Evolutionary conservation across 2,329 filamentous ascomycete species (phyloP).

Genomic region (Hymenoscyphus repandus): DNA sequence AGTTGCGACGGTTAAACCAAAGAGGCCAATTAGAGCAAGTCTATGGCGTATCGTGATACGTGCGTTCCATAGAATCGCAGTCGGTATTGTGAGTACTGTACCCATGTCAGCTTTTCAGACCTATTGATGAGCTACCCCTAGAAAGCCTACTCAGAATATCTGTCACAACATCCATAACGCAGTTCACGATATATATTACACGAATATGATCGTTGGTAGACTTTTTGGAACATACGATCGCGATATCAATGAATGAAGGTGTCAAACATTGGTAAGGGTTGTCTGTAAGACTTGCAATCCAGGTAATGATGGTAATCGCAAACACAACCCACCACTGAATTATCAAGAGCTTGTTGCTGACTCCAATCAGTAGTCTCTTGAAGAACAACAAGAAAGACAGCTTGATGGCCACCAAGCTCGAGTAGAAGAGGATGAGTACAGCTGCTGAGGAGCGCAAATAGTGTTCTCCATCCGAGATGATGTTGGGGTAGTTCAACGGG

Average conservation of each 20-base stretch:
- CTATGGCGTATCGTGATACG: background rate
- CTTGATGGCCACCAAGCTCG: background rate
- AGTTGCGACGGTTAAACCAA: background rate
- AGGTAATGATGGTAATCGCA: background rate
- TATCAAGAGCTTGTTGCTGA: background rate
- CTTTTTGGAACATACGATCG: background rate
- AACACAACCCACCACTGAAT: conserved; percentile 2
- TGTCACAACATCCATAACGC: conserved; percentile 3
- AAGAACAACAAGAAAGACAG: conserved; percentile 2
- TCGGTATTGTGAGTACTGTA: background rate
- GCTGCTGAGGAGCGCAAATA: background rate
- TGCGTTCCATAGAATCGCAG: conserved; percentile 1
- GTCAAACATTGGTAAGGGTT: background rate
- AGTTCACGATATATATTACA: background rate
- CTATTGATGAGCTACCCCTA: background rate
- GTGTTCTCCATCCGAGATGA: background rate
- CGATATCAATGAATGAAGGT: background rate
- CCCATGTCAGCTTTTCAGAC: background rate
- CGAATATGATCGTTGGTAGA: background rate
- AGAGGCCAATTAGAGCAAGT: background rate
- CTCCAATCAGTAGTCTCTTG: background rate
- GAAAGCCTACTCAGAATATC: background rate
- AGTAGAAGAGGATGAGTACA: conserved; percentile 1
- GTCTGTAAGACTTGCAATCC: background rate
- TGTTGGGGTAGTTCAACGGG: background rate